Percentiles rank a stretch among this genome's conserved stretches.
Evolutionary conservation across 2,329 filamentous ascomycete genomes (phyloP).

Genomic region (Metarhizium sp.): DNA sequence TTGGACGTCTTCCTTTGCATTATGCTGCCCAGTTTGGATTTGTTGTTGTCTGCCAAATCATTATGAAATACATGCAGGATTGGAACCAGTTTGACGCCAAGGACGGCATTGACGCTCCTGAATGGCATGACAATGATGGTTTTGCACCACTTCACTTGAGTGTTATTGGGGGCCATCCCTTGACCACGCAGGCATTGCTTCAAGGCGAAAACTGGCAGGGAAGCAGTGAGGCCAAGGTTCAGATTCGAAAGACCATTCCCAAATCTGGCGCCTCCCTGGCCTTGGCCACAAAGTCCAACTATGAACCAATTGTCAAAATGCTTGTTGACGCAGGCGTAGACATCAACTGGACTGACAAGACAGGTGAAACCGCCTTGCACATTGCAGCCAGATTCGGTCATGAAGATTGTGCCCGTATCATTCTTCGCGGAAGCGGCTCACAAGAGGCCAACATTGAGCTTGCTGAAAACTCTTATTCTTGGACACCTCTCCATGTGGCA

Average conservation of each 20-base stretch:
- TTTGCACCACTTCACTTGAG: slow-evolving; percentile 85
- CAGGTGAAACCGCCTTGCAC: slow-evolving; percentile 85
- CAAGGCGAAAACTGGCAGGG: slow-evolving; percentile 72
- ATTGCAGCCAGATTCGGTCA: slow-evolving; percentile 86
- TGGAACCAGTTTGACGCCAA: slow-evolving; percentile 83
- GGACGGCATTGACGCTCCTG: slow-evolving; percentile 74
- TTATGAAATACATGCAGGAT: slow-evolving; percentile 80
- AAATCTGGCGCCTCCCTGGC: slow-evolving; percentile 84
- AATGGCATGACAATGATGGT: slow-evolving; percentile 90
- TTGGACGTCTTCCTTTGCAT: slow-evolving; percentile 79
- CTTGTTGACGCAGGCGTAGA: slow-evolving; percentile 85
- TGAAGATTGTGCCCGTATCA: slow-evolving; percentile 64
- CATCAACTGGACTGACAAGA: slow-evolving; percentile 85
- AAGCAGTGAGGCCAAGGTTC: slow-evolving; percentile 48
- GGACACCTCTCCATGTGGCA: slow-evolving; percentile 92
- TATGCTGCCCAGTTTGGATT: slow-evolving; percentile 95
- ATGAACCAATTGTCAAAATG: slow-evolving; percentile 72
- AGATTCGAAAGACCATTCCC: slow-evolving; percentile 59
- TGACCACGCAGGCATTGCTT: slow-evolving; percentile 75
- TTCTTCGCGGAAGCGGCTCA: slow-evolving; percentile 59
- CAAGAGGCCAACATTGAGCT: slow-evolving; percentile 72
- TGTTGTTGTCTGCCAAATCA: slow-evolving; percentile 76
- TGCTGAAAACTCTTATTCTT: slow-evolving; percentile 74
- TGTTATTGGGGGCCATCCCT: slow-evolving; percentile 81
- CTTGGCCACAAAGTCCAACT: slow-evolving; percentile 82